Conservation (phyloP, 78 protist species). For the Polysphondylium violaceum region DNA sequence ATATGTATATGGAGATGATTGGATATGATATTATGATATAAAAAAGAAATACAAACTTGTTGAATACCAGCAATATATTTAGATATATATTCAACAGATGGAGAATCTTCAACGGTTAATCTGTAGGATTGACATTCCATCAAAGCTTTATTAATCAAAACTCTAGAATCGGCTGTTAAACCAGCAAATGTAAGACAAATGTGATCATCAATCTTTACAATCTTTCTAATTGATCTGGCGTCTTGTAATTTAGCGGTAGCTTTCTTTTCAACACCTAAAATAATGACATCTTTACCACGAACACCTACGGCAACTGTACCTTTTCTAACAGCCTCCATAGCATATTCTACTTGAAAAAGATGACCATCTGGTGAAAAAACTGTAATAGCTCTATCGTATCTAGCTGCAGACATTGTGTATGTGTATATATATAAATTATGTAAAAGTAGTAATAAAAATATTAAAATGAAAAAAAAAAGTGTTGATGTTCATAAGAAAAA, state of each 20-base stretch:
- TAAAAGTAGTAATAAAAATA: background rate
- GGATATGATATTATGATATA: background rate
- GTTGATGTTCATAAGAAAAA: background rate
- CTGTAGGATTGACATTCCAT: slow-evolving; percentile 98
- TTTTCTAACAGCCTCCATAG: slow-evolving; percentile 99
- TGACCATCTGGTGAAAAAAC: slow-evolving; percentile 99
- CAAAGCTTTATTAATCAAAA: slow-evolving; percentile 91
- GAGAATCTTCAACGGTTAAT: slow-evolving; percentile 96
- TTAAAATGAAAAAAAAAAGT: background rate
- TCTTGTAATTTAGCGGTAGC: slow-evolving; percentile 96
- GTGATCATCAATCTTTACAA: slow-evolving; percentile 96
- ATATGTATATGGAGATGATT: background rate
- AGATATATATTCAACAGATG: slow-evolving; percentile 94
- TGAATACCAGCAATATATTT: slow-evolving; percentile 96
- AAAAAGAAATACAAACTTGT: slow-evolving; percentile 80
- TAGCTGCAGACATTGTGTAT: slow-evolving; percentile 42
- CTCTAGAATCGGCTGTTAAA: slow-evolving; percentile 82
- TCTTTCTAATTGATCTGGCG: slow-evolving; percentile 98
- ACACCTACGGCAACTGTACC: slow-evolving; percentile 99
- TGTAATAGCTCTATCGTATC: slow-evolving; percentile 99
- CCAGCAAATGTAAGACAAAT: slow-evolving; percentile 97
- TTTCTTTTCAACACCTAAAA: slow-evolving; percentile 96
- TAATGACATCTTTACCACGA: slow-evolving; percentile 94
- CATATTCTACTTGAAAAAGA: slow-evolving; percentile 98
- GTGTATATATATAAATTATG: background rate